Conservation (phyloP, 2,329 filamentous ascomycete genomes). For the Phialophora chinensis region DNA sequence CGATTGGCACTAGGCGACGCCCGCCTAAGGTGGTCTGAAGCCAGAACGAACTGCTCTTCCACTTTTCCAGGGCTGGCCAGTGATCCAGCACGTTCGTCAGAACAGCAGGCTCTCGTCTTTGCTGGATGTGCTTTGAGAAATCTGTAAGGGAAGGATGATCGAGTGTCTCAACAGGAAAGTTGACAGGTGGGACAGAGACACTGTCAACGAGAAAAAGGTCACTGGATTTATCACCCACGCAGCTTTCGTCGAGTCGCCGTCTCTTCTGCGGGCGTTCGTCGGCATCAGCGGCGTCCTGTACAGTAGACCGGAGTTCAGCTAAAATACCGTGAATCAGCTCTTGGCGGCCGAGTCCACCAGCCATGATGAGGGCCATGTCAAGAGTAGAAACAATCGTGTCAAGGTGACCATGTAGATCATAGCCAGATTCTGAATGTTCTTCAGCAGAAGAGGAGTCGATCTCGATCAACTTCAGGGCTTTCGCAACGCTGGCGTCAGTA, state of each 20-base stretch:
- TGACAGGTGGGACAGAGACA: slow-evolving; percentile 44
- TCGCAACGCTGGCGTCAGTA: slow-evolving; percentile 61
- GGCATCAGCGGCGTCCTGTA: not conserved
- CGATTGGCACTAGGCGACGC: slow-evolving; percentile 79
- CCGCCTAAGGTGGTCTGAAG: slow-evolving; percentile 76
- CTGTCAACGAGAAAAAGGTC: slow-evolving; percentile 20
- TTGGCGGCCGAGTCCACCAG: slow-evolving; percentile 67
- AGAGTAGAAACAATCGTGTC: slow-evolving; percentile 68
- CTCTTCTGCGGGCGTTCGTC: slow-evolving; percentile 22
- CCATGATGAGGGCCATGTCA: slow-evolving; percentile 77
- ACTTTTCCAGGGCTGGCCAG: slow-evolving; percentile 82
- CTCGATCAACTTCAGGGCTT: slow-evolving; percentile 47
- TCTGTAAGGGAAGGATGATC: slow-evolving; percentile 59
- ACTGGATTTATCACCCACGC: not conserved
- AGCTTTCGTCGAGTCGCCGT: slow-evolving; percentile 9
- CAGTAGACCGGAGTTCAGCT: slow-evolving; percentile 7
- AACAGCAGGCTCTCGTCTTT: slow-evolving; percentile 65
- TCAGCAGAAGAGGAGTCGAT: slow-evolving; percentile 3
- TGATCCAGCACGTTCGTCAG: slow-evolving; percentile 68
- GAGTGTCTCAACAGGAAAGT: slow-evolving; percentile 49
- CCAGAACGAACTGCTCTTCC: slow-evolving; percentile 77
- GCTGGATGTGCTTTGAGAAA: slow-evolving; percentile 67
- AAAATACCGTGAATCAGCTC: slow-evolving; percentile 45
- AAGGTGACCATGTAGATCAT: slow-evolving; percentile 45
- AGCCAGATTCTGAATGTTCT: not conserved